Evolutionary conservation across 306 rosid species (phyloP), one percentile per base, ranked within the genome.

Genomic region (Malus fusca): DNA sequence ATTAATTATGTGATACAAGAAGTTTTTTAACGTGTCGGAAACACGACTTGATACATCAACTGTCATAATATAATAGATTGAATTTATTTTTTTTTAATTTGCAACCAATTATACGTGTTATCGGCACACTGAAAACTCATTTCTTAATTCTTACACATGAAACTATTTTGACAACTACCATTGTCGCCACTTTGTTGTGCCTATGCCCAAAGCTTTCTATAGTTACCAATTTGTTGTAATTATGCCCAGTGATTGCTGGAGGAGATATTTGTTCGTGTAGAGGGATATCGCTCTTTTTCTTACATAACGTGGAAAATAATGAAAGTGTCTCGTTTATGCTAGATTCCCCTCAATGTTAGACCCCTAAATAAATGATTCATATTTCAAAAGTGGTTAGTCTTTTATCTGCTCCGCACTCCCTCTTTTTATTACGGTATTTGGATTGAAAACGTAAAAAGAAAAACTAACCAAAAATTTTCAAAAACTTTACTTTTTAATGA

Each of bases 1-100:
- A 35, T 35, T 35, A 35, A 35, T 35, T 35, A 35, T 35, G 40
- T 35, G 9, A 35, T 35, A 6, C 0, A 35, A 35, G 40, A 1
- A 35, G 7, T 35, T 35, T 35, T 33, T 1, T 0, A 7, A 35
- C 0, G 0, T 6, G 0, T 35, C 0, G 0, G 0, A 0, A 35
- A 35, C 40, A 7, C 0, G 0, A 35, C 2, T 35, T 35, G 9
- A 35, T 35, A 35, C 2, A 35, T 35, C 2, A 35, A 35, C 0
- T 35, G 4, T 7, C 0, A 35, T 35, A 35, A 35, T 35, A 35
- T 2, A 35, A 35, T 35, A 35, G 0, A 35, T 35, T 35, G 2
- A 35, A 6, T 35, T 35, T 35, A 0, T 33, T 35, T 35, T 35
- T 7, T 35, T 7, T 0, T 0, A 35, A 0, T 35, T 35, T 35